phyloP scores from a whole-genome alignment of 371 early-diverging fungal species.

The Circinella umbellata region DNA sequence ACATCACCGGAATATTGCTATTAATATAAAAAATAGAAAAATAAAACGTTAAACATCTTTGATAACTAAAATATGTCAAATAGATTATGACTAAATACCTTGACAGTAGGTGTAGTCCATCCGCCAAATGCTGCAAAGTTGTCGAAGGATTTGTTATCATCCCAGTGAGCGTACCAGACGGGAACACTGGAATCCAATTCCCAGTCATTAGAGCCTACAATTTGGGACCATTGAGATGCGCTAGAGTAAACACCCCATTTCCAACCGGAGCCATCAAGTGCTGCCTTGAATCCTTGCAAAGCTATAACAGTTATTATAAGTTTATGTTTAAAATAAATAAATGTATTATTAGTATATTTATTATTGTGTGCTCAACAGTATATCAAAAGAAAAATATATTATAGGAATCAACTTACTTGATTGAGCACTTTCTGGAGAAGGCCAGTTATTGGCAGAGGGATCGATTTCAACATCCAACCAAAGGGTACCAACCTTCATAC shows the following conservation, averaged over 20 bases:
- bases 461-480: conserved; percentile 38
- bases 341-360: no score
- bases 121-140: conserved; percentile 30
- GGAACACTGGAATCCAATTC: conserved; percentile 24
- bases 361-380: no score
- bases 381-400: neutral
- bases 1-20: conserved; percentile 29
- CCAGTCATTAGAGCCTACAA: conserved; percentile 22
- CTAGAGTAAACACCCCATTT: conserved; percentile 34
- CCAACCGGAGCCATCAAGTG: conserved; percentile 18
- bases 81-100: conserved; percentile 10
- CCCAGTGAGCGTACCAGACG: conserved; percentile 30
- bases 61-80: no score
- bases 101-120: conserved; percentile 29
- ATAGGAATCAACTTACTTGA: conserved; percentile 13
- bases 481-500: conserved; percentile 23
- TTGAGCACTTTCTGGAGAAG: conserved; percentile 12
- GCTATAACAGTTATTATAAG: conserved; percentile 9
- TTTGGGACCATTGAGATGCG: conserved; percentile 22
- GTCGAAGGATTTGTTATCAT: conserved; percentile 17
- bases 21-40: neutral
- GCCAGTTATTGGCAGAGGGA: conserved; percentile 31
- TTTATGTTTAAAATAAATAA: no score
- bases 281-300: conserved; percentile 21
- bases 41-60: neutral